A percentile compares a stretch with the other conserved stretches of the same genome.
These are phyloP conservation scores for Russula brevipes DNA, from an alignment of 768 basidiomycete genomes.

Conservation along the genomic window DNA sequence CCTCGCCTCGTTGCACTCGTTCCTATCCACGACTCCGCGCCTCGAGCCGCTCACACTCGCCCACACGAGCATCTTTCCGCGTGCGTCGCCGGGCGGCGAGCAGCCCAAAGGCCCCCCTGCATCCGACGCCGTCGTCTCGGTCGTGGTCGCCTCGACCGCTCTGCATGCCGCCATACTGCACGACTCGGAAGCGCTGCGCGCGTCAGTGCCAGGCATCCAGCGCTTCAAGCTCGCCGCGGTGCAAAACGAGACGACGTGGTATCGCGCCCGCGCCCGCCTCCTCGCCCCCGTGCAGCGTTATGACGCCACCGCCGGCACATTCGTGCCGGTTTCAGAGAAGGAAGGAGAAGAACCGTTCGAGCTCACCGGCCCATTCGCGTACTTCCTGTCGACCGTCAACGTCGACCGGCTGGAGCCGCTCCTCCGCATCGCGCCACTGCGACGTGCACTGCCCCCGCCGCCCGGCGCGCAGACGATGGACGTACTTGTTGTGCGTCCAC, in stretches of 20 bases:
- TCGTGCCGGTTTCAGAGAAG: slow-evolving; percentile 40
- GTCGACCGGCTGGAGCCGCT: slow-evolving; percentile 81
- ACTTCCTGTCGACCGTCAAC: slow-evolving; percentile 78
- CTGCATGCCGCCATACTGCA: slow-evolving; percentile 82
- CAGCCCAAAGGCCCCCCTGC: neutral
- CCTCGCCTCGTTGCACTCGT: slow-evolving; percentile 33
- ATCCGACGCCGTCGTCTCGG: slow-evolving; percentile 42
- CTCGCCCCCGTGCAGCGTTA: slow-evolving; percentile 53
- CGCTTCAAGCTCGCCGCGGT: slow-evolving; percentile 83
- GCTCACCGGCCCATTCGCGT: slow-evolving; percentile 74
- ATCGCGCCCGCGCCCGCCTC: slow-evolving; percentile 53
- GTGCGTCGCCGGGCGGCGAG: slow-evolving; percentile 1
- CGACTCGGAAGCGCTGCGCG: slow-evolving; percentile 72
- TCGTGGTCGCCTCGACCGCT: slow-evolving; percentile 81
- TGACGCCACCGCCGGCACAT: slow-evolving; percentile 45
- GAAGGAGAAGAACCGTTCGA: slow-evolving; percentile 38
- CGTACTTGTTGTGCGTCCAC: slow-evolving; percentile 69
- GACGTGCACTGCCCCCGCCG: slow-evolving; percentile 41
- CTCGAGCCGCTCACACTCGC: slow-evolving; percentile 50
- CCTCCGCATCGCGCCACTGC: slow-evolving; percentile 72
- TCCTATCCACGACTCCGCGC: slow-evolving; percentile 15
- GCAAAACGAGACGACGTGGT: slow-evolving; percentile 71
- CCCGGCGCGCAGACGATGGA: slow-evolving; percentile 51
- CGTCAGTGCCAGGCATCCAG: slow-evolving; percentile 67
- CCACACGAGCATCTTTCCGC: slow-evolving; percentile 40